phyloP scores from a whole-genome alignment of 2,329 filamentous ascomycete genomes.

The Sphaceloma murrayae region DNA sequence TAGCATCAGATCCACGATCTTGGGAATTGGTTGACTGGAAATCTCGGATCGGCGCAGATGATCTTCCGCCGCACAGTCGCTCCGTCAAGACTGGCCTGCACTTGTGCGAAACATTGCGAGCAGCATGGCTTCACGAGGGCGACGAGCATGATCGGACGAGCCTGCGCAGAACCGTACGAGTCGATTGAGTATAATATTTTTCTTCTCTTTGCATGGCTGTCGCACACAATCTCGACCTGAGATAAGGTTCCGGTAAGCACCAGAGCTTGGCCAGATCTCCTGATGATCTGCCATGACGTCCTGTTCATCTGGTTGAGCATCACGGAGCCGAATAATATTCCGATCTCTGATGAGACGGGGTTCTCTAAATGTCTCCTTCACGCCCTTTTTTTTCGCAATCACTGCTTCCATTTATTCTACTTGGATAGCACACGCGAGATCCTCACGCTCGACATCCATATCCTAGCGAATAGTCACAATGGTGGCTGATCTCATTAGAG shows the following conservation, averaged over 20 bases:
- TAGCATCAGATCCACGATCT: conserved; percentile 10
- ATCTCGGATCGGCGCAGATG: conserved; percentile 11
- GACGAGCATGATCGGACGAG: not conserved
- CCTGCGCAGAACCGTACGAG: not conserved
- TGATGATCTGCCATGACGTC: conserved; percentile 13
- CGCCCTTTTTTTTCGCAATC: conserved; percentile 3
- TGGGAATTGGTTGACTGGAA: conserved; percentile 6
- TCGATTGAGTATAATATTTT: not conserved
- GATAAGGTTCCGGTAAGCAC: conserved; percentile 4
- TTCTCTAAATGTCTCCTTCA: too few relatives aligned
- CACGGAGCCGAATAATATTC: conserved; percentile 3
- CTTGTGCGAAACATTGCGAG: not conserved
- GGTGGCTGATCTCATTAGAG: conserved; percentile 33
- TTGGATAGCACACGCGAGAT: too few relatives aligned
- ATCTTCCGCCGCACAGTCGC: too few relatives aligned
- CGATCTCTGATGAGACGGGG: not conserved
- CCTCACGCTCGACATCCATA: too few relatives aligned
- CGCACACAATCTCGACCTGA: not conserved
- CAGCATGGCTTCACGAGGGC: not conserved
- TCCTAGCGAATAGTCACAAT: not conserved
- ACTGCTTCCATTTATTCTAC: too few relatives aligned
- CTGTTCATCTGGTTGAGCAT: conserved; percentile 13
- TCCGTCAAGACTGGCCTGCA: too few relatives aligned
- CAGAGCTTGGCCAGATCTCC: conserved; percentile 4
- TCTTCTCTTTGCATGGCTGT: not conserved